A percentile compares a stretch with the other conserved stretches of the same genome.
phyloP scores from a whole-genome alignment of 768 basidiomycete genomes.

The Psilocybe sp. region DNA sequence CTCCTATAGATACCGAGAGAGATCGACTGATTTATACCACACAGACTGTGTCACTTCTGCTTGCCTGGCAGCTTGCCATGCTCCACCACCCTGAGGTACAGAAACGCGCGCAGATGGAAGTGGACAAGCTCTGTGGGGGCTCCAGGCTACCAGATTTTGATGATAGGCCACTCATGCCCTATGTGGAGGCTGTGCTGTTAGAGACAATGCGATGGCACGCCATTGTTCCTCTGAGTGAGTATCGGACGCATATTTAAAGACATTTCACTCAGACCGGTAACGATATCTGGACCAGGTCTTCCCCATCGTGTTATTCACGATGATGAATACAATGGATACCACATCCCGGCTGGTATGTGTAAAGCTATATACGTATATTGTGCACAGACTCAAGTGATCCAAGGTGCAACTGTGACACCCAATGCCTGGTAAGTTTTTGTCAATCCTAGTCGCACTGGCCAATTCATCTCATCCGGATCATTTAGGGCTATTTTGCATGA shows the following conservation, averaged over 20 bases:
- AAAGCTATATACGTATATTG: not conserved
- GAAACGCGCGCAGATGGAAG: slow-evolving; percentile 39
- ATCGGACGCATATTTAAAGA: not conserved
- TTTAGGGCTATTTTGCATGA: slow-evolving; percentile 47
- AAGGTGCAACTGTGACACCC: slow-evolving; percentile 24
- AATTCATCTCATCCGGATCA: not conserved
- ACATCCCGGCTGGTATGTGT: slow-evolving; percentile 21
- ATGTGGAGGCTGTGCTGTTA: slow-evolving; percentile 38
- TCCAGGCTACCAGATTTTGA: slow-evolving; percentile 39
- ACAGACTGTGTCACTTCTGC: slow-evolving; percentile 25
- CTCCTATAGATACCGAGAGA: not conserved
- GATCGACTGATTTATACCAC: too few species aligned
- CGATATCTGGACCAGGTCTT: slow-evolving; percentile 19
- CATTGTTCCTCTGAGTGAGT: slow-evolving; percentile 32
- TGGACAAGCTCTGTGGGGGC: slow-evolving; percentile 36
- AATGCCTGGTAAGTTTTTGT: slow-evolving; percentile 22
- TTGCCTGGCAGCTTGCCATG: slow-evolving; percentile 32
- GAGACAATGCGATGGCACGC: slow-evolving; percentile 42
- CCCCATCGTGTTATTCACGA: slow-evolving; percentile 30
- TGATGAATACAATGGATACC: slow-evolving; percentile 28
- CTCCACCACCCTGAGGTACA: slow-evolving; percentile 38
- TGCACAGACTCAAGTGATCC: not conserved
- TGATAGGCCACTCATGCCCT: slow-evolving; percentile 37
- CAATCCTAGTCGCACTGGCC: not conserved
- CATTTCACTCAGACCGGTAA: not conserved